Conservation (phyloP, 2,329 filamentous ascomycete genomes). For the Pseudogymnoascus sp. region DNA sequence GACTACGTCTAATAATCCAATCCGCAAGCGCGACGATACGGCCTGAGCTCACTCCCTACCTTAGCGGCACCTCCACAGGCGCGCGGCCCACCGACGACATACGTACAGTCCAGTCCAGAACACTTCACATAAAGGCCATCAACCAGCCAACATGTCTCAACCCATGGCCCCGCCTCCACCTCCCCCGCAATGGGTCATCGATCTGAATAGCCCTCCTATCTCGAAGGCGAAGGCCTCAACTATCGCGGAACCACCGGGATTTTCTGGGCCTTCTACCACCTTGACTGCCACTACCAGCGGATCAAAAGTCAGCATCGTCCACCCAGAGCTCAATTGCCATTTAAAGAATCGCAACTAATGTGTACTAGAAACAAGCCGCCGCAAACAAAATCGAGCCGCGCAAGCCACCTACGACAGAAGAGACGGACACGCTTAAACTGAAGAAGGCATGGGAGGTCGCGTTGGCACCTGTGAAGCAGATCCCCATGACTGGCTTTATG, state of each 20-base stretch:
- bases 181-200: constrained; percentile 72
- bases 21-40: constrained; percentile 9
- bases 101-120: constrained; percentile 2
- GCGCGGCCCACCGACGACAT: constrained; percentile 3
- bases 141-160: constrained; percentile 18
- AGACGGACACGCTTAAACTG: constrained; percentile 92
- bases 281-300: constrained; percentile 28
- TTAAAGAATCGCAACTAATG: constrained; percentile 13
- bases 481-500: constrained; percentile 98
- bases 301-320: constrained; percentile 44
- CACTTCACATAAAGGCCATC: constrained; percentile 1
- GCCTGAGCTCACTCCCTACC: constrained; percentile 1
- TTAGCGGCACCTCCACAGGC: constrained; percentile 9
- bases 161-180: constrained; percentile 34
- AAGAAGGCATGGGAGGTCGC: constrained; percentile 99
- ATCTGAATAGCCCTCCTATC: constrained; percentile 63
- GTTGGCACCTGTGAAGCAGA: constrained; percentile 81
- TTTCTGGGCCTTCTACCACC: constrained; percentile 40
- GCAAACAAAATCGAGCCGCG: constrained; percentile 38
- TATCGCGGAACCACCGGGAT: constrained; percentile 83
- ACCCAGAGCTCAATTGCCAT: constrained; percentile 5
- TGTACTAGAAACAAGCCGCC: constrained; percentile 29
- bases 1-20: constrained; percentile 7
- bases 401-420: constrained; percentile 64
- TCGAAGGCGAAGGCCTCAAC: constrained; percentile 55